Evolutionary conservation across 2,329 filamentous ascomycete genomes (phyloP).

Genomic region (Penicillium thymicola): DNA sequence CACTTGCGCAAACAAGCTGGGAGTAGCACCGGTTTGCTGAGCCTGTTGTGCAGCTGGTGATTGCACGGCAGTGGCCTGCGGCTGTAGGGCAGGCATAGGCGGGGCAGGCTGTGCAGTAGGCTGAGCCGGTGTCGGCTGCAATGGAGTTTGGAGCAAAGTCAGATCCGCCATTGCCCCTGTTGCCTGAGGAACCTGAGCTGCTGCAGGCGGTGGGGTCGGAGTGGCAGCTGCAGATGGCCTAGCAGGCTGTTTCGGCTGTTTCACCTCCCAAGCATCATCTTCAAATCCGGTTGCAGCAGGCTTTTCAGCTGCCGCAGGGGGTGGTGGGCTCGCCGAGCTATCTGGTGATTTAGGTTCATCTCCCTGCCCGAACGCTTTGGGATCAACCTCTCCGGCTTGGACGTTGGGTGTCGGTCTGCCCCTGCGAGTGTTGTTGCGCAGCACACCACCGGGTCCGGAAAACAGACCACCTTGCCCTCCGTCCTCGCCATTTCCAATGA

Average conservation of each 20-base stretch:
- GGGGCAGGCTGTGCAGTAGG: conserved; percentile 45
- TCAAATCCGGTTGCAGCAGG: conserved; percentile 69
- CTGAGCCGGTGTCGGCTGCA: conserved; percentile 53
- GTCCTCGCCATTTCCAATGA: conserved; percentile 58
- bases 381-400: conserved; percentile 78
- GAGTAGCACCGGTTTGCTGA: conserved; percentile 45
- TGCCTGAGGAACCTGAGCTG: conserved; percentile 40
- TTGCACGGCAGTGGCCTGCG: conserved; percentile 43
- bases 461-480: conserved; percentile 70
- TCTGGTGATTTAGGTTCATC: conserved; percentile 46
- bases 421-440: conserved; percentile 93
- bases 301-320: conserved; percentile 49
- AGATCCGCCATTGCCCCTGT: conserved; percentile 69
- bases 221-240: conserved; percentile 39
- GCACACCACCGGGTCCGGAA: conserved; percentile 82
- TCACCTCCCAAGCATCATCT: conserved; percentile 96
- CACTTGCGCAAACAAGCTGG: conserved; percentile 52
- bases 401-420: conserved; percentile 83
- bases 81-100: conserved; percentile 40
- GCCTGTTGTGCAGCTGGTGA: conserved; percentile 36
- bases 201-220: conserved; percentile 28
- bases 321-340: conserved; percentile 48
- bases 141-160: conserved; percentile 59
- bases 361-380: conserved; percentile 75
- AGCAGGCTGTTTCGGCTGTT: conserved; percentile 65